Evolutionary conservation across 768 basidiomycete genomes (phyloP), one percentile per base, ranked within the genome.

Genomic region (Termitomyces sp.): DNA sequence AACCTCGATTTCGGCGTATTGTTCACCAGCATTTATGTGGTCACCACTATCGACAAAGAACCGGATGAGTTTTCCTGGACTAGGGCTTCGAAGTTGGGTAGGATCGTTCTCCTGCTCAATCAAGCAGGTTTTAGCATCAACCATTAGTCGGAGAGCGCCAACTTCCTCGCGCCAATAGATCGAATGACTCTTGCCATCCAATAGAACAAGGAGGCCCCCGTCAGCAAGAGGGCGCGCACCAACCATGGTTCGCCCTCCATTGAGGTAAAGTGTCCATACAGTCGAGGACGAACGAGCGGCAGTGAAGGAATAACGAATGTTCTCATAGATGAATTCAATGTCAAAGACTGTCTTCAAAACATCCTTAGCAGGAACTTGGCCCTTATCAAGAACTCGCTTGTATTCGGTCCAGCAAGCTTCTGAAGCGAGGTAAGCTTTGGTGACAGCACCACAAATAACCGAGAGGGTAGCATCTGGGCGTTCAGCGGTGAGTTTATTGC

Each of bases 71-170:
- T 99, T 99, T 40, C 97, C 97, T 11, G 97, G 97, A 76, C 90
- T 93, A 9, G 97, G 97, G 70, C 92, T 94, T 67, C 97, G 83
- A 50, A 98, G 81, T 74, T 98, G 96, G 24, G 97, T 99, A 16
- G 97, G 97, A 70, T 99, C 97, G 68, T 98, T 98, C 82, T 99
- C 97, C 76, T 98, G 96, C 75, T 98, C 97, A 67, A 99, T 95
- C 77, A 98, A 82, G 73, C 96, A 97, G 16, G 97, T 99, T 83
- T 98, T 96, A 57, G 94, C 85, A 76, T 99, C 96, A 62, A 99
- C 89, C 88, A 94, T 94, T 70, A 98, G 73, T 66, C 92, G 80
- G 66, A 95, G 79, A 9, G 94, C 92, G 58, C 95, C 97, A 57
- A 98, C 97, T 78, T 99, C 97, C 74, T 98, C 97, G 58, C 94